Evolutionary conservation across 2,329 filamentous ascomycete genomes (phyloP), one percentile per base, ranked within the genome.

Genomic region (Penicillium digitatum): DNA sequence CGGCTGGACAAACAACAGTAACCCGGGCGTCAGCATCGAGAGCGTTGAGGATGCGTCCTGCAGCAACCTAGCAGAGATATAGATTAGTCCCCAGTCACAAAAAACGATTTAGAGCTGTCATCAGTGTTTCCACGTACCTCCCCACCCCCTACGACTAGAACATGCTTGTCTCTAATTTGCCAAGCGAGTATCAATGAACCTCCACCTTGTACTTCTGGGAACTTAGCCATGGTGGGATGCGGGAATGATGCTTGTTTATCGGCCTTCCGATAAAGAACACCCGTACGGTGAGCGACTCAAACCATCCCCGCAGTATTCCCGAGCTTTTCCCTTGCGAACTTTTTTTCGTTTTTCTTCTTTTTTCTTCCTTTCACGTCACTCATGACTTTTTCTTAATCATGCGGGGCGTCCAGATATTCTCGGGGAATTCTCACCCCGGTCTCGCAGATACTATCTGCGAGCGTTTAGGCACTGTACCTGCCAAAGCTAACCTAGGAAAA

Each of bases 21-120:
- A 99, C 89, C 71, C 84, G 83, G 69, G 93, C 94, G 68, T 97
- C 93, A 74, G 94, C 94, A 71, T 96, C 95, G 75, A 96, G 90
- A 58, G 93, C 87, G 76, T 95, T 90, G 57, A 96, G 82, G 66
- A 99, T 95, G 58, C 94, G 90, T 53, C 93, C 92, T 52, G 94
- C 92, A 56, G 94, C 94, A 62, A 99, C 94, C 94, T 97, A 72
- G 56, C 57, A 14, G 26, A 40, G 22, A 43, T 62, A 70, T 69
- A 67, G 39, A 51, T 55, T 22, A 55, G 47, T 66, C 51, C 61
- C 61, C 48, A 39, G 48, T 16, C 22, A 18, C 7, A 12, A 20
- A n/a, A 22, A 16, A 9, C 24, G 32, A 43, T 45, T 49, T 40
- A 63, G 59, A 61, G 48, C 55, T 56, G 43, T 49, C 38, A 53